Evolutionary conservation across 352 stramenopile species (phyloP).

Genomic region (Achlya hypogyna): DNA sequence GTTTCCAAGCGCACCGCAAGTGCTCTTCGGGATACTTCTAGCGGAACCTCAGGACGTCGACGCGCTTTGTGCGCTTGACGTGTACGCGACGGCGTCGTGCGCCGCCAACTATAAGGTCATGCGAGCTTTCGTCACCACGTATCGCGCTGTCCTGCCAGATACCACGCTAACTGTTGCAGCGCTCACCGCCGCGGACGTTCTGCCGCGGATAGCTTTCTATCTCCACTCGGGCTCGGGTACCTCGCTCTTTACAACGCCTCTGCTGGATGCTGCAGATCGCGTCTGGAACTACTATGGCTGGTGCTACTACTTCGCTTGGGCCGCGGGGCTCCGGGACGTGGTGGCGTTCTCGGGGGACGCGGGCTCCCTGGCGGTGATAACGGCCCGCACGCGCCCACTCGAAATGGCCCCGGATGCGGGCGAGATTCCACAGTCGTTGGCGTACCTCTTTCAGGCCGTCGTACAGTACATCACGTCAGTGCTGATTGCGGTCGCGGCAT

Average conservation of each 20-base stretch:
- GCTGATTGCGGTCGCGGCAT: neutral
- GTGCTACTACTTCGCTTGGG: neutral
- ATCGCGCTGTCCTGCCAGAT: neutral
- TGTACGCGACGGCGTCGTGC: neutral
- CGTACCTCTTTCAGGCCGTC: neutral
- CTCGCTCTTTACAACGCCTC: neutral
- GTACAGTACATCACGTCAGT: neutral
- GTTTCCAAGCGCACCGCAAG: neutral
- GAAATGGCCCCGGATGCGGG: neutral
- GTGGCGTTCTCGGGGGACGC: neutral
- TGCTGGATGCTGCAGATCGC: neutral
- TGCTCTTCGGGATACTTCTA: neutral
- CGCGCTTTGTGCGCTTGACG: neutral
- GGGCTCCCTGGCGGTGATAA: neutral
- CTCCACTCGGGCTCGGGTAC: neutral
- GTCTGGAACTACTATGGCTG: neutral
- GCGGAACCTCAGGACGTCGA: neutral
- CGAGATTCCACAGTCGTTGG: constrained; percentile 3
- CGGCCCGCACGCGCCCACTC: neutral
- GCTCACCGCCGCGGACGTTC: neutral
- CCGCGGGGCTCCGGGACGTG: neutral
- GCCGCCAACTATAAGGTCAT: neutral
- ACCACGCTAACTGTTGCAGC: neutral
- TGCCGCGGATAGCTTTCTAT: neutral
- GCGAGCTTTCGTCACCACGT: neutral